phyloP scores from a whole-genome alignment of 2,329 filamentous ascomycete genomes.

The Beauveria pseudobassiana region DNA sequence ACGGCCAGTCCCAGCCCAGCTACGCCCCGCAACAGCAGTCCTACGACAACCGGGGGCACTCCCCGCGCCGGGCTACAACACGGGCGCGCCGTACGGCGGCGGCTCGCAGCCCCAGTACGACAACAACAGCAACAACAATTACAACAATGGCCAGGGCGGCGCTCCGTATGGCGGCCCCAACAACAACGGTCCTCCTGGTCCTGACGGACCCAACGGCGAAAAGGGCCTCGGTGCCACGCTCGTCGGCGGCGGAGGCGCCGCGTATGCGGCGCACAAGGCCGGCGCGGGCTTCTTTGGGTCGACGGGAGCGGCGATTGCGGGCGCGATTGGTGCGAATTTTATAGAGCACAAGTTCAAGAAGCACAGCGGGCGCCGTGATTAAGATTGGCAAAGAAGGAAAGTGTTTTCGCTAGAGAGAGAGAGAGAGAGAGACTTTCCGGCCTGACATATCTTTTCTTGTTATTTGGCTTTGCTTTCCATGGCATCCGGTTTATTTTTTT shows the following conservation, averaged over 20 bases:
- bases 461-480: too few relatives aligned
- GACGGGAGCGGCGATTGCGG: slow-evolving; percentile 41
- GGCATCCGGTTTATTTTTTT: too few relatives aligned
- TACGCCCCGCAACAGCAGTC: slow-evolving; percentile 2
- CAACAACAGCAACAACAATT: slow-evolving; percentile 15
- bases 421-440: background rate
- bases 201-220: slow-evolving; percentile 33
- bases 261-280: slow-evolving; percentile 44
- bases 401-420: background rate
- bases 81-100: slow-evolving; percentile 26
- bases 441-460: background rate
- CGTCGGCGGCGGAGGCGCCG: slow-evolving; percentile 45
- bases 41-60: slow-evolving; percentile 12
- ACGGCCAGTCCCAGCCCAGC: slow-evolving; percentile 10
- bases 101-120: slow-evolving; percentile 16
- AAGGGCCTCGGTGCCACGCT: slow-evolving; percentile 49
- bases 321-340: slow-evolving; percentile 48
- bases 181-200: slow-evolving; percentile 19
- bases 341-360: slow-evolving; percentile 37
- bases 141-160: slow-evolving; percentile 19
- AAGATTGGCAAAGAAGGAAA: background rate
- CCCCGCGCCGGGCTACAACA: slow-evolving; percentile 16
- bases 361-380: slow-evolving; percentile 13
- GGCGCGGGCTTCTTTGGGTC: slow-evolving; percentile 46
- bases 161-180: slow-evolving; percentile 15